Percentiles rank a stretch among this genome's conserved stretches.
phyloP scores from a whole-genome alignment of 768 basidiomycete genomes.

The Pluteus cervinus region DNA sequence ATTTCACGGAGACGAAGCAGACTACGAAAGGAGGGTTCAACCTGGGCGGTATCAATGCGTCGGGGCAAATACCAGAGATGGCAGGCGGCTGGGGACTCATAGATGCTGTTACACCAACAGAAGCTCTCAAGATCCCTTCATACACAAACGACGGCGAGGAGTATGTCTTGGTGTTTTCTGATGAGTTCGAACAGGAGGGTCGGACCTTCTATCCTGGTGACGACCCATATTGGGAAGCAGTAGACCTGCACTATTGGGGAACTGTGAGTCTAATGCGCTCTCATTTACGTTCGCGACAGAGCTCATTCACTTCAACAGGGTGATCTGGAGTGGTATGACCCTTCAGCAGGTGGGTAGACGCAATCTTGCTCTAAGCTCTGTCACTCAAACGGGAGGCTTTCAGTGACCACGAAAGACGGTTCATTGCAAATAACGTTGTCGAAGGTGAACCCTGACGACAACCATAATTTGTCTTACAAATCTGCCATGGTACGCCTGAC shows the following conservation, averaged over 20 bases:
- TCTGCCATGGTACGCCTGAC: constrained; percentile 38
- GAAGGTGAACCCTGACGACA: constrained; percentile 27
- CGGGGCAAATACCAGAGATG: constrained; percentile 54
- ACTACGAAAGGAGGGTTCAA: constrained; percentile 45
- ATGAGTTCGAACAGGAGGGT: constrained; percentile 68
- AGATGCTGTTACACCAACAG: constrained; percentile 61
- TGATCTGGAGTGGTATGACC: constrained; percentile 72
- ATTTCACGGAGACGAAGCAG: constrained; percentile 26
- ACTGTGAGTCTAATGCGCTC: constrained; percentile 31
- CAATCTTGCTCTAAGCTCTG: neutral
- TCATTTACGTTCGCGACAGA: constrained; percentile 1
- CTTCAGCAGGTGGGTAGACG: constrained; percentile 23
- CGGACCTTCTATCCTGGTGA: constrained; percentile 33
- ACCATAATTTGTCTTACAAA: constrained; percentile 62
- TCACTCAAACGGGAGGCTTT: too few species aligned
- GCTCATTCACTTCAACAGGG: constrained; percentile 26
- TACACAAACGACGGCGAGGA: constrained; percentile 41
- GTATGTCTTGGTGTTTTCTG: constrained; percentile 51
- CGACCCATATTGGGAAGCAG: constrained; percentile 59
- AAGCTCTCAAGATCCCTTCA: constrained; percentile 38
- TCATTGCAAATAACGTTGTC: constrained; percentile 63
- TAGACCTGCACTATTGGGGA: constrained; percentile 66
- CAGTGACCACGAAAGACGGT: constrained; percentile 60
- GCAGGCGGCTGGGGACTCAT: constrained; percentile 52
- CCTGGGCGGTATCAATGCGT: constrained; percentile 58